Evolutionary conservation across 495 filamentous ascomycete species (phyloP).

Genomic region (Lasiosphaeriaceae sp.): DNA sequence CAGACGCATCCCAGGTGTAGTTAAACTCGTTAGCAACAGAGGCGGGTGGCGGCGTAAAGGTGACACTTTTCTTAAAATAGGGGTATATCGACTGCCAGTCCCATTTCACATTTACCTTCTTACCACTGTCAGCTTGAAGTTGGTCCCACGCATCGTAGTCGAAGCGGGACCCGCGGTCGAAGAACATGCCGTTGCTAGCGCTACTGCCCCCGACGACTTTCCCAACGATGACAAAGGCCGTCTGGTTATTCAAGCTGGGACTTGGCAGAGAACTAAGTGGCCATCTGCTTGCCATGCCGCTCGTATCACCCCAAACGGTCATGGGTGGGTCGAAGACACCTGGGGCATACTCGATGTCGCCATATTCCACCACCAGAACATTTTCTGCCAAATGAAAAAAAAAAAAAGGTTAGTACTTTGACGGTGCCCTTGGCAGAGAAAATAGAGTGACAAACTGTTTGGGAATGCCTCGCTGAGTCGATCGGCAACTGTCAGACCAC

Average conservation of each 20-base stretch:
- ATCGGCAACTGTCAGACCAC: too few species aligned
- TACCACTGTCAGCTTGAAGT: not conserved
- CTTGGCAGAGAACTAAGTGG: not conserved
- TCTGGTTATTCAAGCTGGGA: conserved; percentile 5
- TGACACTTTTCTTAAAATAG: conserved; percentile 11
- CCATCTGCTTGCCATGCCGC: not conserved
- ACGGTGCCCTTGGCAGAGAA: too few species aligned
- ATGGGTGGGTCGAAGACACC: conserved; percentile 9
- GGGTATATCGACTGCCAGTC: conserved; percentile 1
- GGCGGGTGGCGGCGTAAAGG: not conserved
- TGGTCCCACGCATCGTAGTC: conserved; percentile 9
- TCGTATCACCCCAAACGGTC: not conserved
- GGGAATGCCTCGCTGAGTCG: not conserved
- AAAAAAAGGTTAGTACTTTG: not conserved
- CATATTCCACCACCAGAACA: conserved; percentile 10
- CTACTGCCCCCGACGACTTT: conserved; percentile 7
- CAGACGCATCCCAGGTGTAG: conserved; percentile 1
- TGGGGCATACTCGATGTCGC: conserved; percentile 10
- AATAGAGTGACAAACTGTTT: not conserved
- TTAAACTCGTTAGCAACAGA: not conserved
- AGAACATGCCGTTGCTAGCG: conserved; percentile 9
- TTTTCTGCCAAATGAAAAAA: not conserved
- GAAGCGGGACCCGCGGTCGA: conserved; percentile 5
- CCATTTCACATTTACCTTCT: not conserved
- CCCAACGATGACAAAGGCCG: conserved; percentile 1